Conservation (phyloP, 1,284 basidiomycete genomes). For the Polyporus tsugae region DNA sequence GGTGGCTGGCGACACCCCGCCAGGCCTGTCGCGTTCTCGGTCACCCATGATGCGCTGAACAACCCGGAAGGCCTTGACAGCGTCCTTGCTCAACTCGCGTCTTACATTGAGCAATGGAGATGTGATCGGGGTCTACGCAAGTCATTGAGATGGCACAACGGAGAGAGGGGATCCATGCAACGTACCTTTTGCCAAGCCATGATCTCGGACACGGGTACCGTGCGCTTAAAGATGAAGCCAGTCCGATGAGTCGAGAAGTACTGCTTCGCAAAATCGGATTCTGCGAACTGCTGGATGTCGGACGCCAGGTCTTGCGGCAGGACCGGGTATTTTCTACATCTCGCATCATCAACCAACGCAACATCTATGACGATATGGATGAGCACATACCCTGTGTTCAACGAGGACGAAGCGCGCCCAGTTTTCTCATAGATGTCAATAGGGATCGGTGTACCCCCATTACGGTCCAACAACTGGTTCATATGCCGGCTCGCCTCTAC, state of each 20-base stretch:
- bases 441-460: slow-evolving; percentile 71
- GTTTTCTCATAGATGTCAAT: slow-evolving; percentile 47
- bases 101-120: slow-evolving; percentile 76
- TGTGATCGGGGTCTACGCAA: slow-evolving; percentile 62
- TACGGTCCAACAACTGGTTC: slow-evolving; percentile 74
- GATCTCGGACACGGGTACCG: slow-evolving; percentile 82
- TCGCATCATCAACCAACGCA: slow-evolving; percentile 6
- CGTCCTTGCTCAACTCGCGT: slow-evolving; percentile 74
- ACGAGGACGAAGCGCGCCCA: slow-evolving; percentile 45
- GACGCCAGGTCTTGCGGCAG: slow-evolving; percentile 81
- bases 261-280: slow-evolving; percentile 82
- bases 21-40: slow-evolving; percentile 69
- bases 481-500: slow-evolving; percentile 76
- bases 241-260: slow-evolving; percentile 91
- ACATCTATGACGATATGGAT: background rate
- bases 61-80: slow-evolving; percentile 86
- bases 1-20: slow-evolving; percentile 44
- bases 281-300: slow-evolving; percentile 86
- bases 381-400: slow-evolving; percentile 68
- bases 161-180: background rate
- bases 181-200: slow-evolving; percentile 90
- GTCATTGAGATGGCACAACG: slow-evolving; percentile 12
- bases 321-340: slow-evolving; percentile 65
- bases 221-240: slow-evolving; percentile 84
- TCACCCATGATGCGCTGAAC: slow-evolving; percentile 94